Evolutionary conservation across 2,329 filamentous ascomycete genomes (phyloP), one percentile per base, ranked within the genome.

Genomic region (Didymella glomerata): DNA sequence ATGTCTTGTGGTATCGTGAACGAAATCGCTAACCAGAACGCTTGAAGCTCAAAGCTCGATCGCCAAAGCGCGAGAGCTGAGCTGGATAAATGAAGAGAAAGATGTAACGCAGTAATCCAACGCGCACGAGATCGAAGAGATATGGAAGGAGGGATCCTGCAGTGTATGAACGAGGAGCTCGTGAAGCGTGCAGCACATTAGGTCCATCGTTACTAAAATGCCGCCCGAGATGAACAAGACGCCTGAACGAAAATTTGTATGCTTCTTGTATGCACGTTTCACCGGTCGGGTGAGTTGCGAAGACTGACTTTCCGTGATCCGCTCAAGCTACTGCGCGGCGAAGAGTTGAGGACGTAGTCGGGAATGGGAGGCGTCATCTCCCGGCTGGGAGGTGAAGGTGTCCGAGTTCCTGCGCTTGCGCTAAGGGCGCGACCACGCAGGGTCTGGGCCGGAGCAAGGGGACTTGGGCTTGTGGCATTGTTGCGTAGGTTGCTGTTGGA

Each of bases 341-440:
- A 78, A 10, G 77, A 74, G 44, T 76, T 76, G 25, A 81, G 70
- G 10, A 81, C 73, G 60, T 79, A 81, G 30, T 79, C 77, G 0
- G 79, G 79, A 22, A 81, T 78, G 3, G 77, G 76, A 30, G 77
- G 77, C 2, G 77, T 79, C 70, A 78, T 75, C 24, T 68, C 72
- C 16, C 77, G 68, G 53, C 70, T 74, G 2, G 75, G 72, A n/a
- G 76, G 76, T 9, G 73, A 74, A 2, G 71, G 68, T 24, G 67
- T 76, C 50, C 75, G 67, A 27, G 69, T 72, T n/a, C 49, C 57
- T 14, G 62, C 53, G 14, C 63, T 57, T 2, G 61, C 52, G 50
- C 69, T 74, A 40, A 60, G 46, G 11, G 69, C 55, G 28, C 58
- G 54, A 20, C 69, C 69, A 24, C 68, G 68, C 30, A 70, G 62